Evolutionary conservation across 768 basidiomycete species (phyloP), one percentile per base, ranked within the genome.

Genomic region (Mycena epipterygia): DNA sequence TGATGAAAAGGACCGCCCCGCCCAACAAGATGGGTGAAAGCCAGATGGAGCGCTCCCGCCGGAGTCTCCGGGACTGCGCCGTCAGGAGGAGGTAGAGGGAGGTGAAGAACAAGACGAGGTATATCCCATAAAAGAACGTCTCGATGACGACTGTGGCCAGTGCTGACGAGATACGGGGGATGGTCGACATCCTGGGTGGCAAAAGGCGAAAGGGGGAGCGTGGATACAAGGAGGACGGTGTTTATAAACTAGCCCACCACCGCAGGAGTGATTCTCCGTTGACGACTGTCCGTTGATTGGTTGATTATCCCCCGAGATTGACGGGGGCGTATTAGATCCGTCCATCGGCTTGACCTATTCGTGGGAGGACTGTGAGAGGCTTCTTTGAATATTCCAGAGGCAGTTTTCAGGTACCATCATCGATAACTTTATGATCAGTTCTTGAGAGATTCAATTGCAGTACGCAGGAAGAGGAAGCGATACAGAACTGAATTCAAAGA

Each of bases 111-210:
- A 69, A 16, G 13, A 69, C 56, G 39, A 69, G 9, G 23, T 64
- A 69, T 23, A 64, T 64, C 30, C 68, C 68, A 30, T 69, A 69
- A 17, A 69, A 69, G 39, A 69, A 69, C 5, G 68, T 69, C 21
- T 64, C 68, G 37, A 69, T 69, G 29, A 69, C 32, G 4, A 59
- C 68, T 27, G 68, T 69, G 29, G 62, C 68, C 35, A 64, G 61
- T 1, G 68, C 68, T 13, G 68, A 14, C 12, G 68, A 35, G 9
- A 51, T 52, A 12, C 68, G 68, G n/a, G 68, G 68, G 68, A 69
- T 39, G 62, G 53, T 69, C 68, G 59, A 69, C 68, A 69, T 69
- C 68, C 62, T 64, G 55, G 30, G 48, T 23, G 58, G 29, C 51
- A n/a, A n/a, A n/a, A n/a, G 27, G 44, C 21, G 37, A 30, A 44